Percentiles rank a stretch among this genome's conserved stretches.
Conservation (phyloP, 805 yeast genomes). For the Hanseniaspora mollemarum region DNA sequence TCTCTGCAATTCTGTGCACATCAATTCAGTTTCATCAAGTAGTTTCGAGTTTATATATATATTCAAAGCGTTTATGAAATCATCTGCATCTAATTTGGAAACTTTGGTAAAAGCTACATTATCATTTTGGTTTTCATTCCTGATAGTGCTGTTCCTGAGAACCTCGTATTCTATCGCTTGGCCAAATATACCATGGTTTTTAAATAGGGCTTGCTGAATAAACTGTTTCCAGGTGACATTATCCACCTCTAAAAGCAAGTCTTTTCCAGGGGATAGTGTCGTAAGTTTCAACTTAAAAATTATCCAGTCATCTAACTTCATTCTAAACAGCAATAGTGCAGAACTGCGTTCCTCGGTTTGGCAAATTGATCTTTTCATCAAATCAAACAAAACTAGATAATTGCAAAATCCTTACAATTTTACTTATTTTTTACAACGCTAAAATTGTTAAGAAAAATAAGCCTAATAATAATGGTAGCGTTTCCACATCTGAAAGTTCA, state of each 20-base stretch:
- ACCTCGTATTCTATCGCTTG: slow-evolving; percentile 30
- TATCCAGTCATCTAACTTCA: slow-evolving; percentile 12
- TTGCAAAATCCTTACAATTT: too few species aligned
- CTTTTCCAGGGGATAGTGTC: slow-evolving; percentile 21
- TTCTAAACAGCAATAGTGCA: too few species aligned
- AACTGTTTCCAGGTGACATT: slow-evolving; percentile 33
- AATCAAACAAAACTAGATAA: too few species aligned
- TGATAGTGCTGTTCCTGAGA: slow-evolving; percentile 21
- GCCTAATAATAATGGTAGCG: too few species aligned
- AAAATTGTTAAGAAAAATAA: too few species aligned
- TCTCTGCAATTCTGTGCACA: slow-evolving; percentile 21
- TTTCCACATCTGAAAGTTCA: too few species aligned
- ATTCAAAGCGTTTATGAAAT: slow-evolving; percentile 27
- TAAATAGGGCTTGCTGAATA: slow-evolving; percentile 28
- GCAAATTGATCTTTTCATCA: too few species aligned
- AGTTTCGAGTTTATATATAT: slow-evolving; percentile 28
- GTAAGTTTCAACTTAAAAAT: slow-evolving; percentile 16
- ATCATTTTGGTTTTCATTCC: background rate
- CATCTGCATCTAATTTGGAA: slow-evolving; percentile 24
- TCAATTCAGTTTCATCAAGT: slow-evolving; percentile 23
- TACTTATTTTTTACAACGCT: background rate
- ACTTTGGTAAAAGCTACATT: slow-evolving; percentile 25
- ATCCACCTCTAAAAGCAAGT: slow-evolving; percentile 25
- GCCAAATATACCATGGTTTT: slow-evolving; percentile 35
- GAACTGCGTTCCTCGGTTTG: too few species aligned